Base-by-base conservation (phyloP, 495 filamentous ascomycete species). In the Aspergillus sclerotioniger region DNA sequence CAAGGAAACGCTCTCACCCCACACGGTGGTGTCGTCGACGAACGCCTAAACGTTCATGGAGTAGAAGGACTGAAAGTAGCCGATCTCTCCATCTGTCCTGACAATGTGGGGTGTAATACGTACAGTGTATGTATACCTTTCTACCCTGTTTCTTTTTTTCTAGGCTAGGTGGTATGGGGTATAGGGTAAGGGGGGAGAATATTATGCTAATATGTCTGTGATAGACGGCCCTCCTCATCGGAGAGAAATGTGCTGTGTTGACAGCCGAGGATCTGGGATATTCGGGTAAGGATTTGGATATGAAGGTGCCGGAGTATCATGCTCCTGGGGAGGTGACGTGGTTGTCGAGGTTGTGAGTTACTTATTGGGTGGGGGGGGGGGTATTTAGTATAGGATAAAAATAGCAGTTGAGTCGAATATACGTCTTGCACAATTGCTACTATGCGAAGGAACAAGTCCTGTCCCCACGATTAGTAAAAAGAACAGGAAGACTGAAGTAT, bases 101-200 rank as follows among this genome's bases (percentile, higher is more conserved):
- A 90, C 67, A 94, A 94, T 59, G 86, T 92, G 20, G 88, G 88
- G 31, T 90, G 86, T 76, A 91, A 91, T 69, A 91, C 88, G 60
- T 86, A 74, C 70, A 83, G 76, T 56, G 72, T 74, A 62, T 55
- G 71, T 53, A 12, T 19, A 31, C 13, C 37, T 7, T 46, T 12
- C 21, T n/a, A 15, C 43, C 39, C 48, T 33, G 32, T 46, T 51
- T 52, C 16, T 16, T 32, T 53, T 35, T 25, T 32, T 28, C 17
- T 47, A n/a, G n/a, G n/a, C n/a, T n/a, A n/a, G n/a, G n/a, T n/a
- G n/a, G n/a, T n/a, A n/a, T n/a, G n/a, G n/a, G n/a, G n/a, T n/a
- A n/a, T n/a, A n/a, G n/a, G n/a, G n/a, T n/a, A n/a, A n/a, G n/a
- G n/a, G n/a, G n/a, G n/a, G n/a, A n/a, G n/a, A n/a, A 8, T 35